Percentiles rank a stretch among this genome's conserved stretches.
Conservation (phyloP, 768 basidiomycete genomes). For the Kwoniella heveanensis region DNA sequence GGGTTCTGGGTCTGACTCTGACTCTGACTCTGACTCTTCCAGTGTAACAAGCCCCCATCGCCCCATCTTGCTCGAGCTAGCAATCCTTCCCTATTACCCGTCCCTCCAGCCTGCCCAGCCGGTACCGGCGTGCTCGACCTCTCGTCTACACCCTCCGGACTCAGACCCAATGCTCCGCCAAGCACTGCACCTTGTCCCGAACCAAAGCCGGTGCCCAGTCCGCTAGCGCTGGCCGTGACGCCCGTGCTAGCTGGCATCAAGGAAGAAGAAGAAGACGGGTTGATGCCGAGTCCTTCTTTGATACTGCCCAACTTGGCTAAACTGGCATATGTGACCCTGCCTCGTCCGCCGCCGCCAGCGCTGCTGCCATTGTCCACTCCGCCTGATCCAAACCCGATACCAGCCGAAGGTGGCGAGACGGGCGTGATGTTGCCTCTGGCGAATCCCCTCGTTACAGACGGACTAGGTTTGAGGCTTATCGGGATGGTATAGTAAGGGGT, state of each 20-base stretch:
- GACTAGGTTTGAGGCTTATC: constrained; percentile 3
- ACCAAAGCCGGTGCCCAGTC: neutral
- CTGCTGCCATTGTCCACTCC: neutral
- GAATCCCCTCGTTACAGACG: constrained; percentile 14
- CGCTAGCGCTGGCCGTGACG: neutral
- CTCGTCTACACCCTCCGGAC: constrained; percentile 16
- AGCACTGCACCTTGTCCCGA: neutral
- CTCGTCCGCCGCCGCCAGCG: constrained; percentile 11
- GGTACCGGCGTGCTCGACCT: neutral
- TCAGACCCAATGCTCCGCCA: constrained; percentile 10
- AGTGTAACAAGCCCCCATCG: constrained; percentile 28
- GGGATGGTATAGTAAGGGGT: constrained; percentile 17
- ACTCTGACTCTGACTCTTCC: constrained; percentile 17
- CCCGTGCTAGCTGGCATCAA: neutral
- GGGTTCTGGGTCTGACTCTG: neutral
- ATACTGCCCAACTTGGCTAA: constrained; percentile 25
- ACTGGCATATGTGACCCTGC: constrained; percentile 22
- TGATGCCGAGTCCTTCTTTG: constrained; percentile 16
- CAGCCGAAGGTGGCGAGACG: constrained; percentile 5
- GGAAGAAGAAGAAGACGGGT: neutral
- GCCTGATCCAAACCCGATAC: neutral
- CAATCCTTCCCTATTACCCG: constrained; percentile 17
- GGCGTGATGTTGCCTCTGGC: constrained; percentile 13
- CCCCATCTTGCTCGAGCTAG: constrained; percentile 25
- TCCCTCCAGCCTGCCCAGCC: neutral